A percentile compares a stretch with the other conserved stretches of the same genome.
These are phyloP conservation scores for Jaapia argillacea DNA, from an alignment of 768 basidiomycete genomes.

Conservation along the genomic window DNA sequence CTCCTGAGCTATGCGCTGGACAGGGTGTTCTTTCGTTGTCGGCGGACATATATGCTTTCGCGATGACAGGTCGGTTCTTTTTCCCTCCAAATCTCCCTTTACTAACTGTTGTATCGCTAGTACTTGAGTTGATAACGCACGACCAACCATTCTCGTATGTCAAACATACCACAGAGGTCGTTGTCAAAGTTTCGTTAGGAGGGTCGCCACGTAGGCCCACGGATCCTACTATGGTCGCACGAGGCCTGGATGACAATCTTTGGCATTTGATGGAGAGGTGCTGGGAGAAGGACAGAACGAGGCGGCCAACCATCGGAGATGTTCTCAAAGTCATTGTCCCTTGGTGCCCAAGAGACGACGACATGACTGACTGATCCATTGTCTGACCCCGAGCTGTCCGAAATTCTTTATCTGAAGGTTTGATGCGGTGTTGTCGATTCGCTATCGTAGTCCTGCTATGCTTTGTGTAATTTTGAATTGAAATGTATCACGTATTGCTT, in stretches of 20 bases:
- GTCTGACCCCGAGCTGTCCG: no score
- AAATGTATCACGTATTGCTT: no score
- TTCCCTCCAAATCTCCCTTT: no score
- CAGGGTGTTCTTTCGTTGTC: conserved; percentile 34
- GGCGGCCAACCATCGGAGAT: conserved; percentile 30
- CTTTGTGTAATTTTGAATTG: no score
- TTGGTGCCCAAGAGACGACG: no score
- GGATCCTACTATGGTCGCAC: conserved; percentile 20
- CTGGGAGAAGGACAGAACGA: conserved; percentile 27
- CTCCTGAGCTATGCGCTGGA: conserved; percentile 44
- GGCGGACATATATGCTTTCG: conserved; percentile 46
- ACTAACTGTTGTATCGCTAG: no score
- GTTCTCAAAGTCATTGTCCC: conserved; percentile 16
- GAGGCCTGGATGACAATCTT: conserved; percentile 35
- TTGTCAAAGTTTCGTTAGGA: conserved; percentile 32
- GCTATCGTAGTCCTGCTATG: no score
- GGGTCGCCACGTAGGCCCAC: conserved; percentile 32
- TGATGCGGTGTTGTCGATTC: no score
- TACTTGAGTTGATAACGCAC: conserved; percentile 39
- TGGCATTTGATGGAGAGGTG: conserved; percentile 35
- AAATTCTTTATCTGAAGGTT: background rate
- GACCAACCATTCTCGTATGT: conserved; percentile 41
- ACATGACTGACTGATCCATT: no score
- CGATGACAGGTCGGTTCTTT: conserved; percentile 51
- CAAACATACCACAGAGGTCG: conserved; percentile 40